phyloP scores from a whole-genome alignment of 208 protist species.

The Trypanosoma congolense region DNA sequence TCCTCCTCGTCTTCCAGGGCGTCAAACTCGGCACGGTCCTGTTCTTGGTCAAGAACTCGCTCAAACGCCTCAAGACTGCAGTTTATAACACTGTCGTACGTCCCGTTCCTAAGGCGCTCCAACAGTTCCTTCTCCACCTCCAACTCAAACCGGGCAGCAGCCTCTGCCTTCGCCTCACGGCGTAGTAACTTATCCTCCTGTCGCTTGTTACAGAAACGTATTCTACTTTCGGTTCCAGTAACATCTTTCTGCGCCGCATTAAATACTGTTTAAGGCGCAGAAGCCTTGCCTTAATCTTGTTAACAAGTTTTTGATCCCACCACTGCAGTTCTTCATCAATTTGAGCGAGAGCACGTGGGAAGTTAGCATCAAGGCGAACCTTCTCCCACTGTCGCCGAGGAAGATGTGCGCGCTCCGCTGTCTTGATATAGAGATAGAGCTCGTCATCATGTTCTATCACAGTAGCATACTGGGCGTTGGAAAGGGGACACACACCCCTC shows the following conservation, averaged over 20 bases:
- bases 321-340: conserved; percentile 97
- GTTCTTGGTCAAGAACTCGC: conserved; percentile 81
- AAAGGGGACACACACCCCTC: conserved; percentile 95
- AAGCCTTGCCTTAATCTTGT: conserved; percentile 96
- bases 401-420: conserved; percentile 97
- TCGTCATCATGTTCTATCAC: conserved; percentile 96
- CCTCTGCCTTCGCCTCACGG: conserved; percentile 95
- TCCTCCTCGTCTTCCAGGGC: conserved; percentile 75
- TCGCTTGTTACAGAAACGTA: conserved; percentile 96
- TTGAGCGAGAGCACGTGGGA: conserved; percentile 91
- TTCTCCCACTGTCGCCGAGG: conserved; percentile 98
- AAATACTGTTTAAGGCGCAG: conserved; percentile 98
- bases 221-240: conserved; percentile 90
- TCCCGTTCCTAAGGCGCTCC: conserved; percentile 91
- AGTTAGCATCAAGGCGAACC: conserved; percentile 95
- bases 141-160: conserved; percentile 94
- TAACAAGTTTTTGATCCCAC: conserved; percentile 93
- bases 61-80: conserved; percentile 87
- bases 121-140: conserved; percentile 98
- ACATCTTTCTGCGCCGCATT: conserved; percentile 96
- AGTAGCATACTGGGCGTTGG: conserved; percentile 98
- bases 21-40: conserved; percentile 78
- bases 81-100: conserved; percentile 90
- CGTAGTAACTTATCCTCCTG: conserved; percentile 93
- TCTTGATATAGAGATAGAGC: conserved; percentile 98